Evolutionary conservation across 345 rosid genomes (phyloP).

Genomic region (Camelina neglecta): DNA sequence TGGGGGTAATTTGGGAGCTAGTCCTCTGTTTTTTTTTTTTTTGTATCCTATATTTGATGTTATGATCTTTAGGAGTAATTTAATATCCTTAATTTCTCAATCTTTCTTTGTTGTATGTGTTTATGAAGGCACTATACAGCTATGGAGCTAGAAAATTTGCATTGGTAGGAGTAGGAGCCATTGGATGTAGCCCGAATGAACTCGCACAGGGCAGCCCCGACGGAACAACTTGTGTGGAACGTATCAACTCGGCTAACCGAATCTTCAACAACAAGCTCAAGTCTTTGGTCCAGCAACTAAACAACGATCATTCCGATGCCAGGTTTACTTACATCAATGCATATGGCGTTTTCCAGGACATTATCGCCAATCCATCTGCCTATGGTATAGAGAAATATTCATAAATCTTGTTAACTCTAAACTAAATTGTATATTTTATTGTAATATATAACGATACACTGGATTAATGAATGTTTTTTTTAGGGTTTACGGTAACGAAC

Average conservation of each 20-base stretch:
- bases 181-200: conserved; percentile 89
- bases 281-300: conserved; percentile 69
- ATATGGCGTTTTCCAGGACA: conserved; percentile 75
- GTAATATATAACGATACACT: neutral
- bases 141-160: conserved; percentile 87
- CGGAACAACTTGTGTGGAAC: conserved; percentile 65
- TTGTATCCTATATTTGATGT: conserved; percentile 9
- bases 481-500: conserved; percentile 60
- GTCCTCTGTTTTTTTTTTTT: conserved; percentile 16
- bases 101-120: neutral
- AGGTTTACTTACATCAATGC: conserved; percentile 68
- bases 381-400: conserved; percentile 45
- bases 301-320: conserved; percentile 57
- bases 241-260: conserved; percentile 66
- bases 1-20: neutral
- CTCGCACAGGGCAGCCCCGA: conserved; percentile 69
- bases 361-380: conserved; percentile 54
- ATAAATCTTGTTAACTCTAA: neutral
- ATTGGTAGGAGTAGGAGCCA: conserved; percentile 75
- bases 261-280: conserved; percentile 74
- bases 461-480: conserved; percentile 19
- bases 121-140: conserved; percentile 58
- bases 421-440: neutral
- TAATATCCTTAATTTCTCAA: conserved; percentile 12
- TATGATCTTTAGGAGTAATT: neutral